Conservation (phyloP, 139 green algal genomes). For the Chlorella sp. region DNA sequence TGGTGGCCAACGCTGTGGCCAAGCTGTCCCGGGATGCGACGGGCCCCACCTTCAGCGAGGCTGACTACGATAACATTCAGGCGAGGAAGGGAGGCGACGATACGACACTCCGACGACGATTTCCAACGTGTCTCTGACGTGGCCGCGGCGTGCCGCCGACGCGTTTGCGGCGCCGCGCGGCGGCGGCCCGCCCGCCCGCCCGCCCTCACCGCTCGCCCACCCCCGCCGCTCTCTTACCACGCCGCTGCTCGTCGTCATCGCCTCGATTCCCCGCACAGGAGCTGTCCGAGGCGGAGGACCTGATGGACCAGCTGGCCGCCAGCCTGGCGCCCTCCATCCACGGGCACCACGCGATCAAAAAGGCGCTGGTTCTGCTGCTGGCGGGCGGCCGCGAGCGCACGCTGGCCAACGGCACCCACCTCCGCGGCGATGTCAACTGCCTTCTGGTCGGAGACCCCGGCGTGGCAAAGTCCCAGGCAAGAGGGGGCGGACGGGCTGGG, state of each 20-base stretch:
- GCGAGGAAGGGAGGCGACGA: too few relatives aligned
- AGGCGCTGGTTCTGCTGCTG: constrained; percentile 78
- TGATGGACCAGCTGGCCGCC: constrained; percentile 81
- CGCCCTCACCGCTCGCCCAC: neutral
- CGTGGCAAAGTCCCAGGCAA: constrained; percentile 95
- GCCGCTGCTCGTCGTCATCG: too few relatives aligned
- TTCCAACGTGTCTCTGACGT: neutral
- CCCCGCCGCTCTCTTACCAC: neutral
- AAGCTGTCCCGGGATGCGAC: constrained; percentile 53
- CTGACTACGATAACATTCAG: constrained; percentile 57
- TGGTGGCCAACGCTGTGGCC: constrained; percentile 64
- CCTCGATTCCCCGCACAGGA: constrained; percentile 6
- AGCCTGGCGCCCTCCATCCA: constrained; percentile 97
- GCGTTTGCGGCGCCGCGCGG: neutral
- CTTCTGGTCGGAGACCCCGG: constrained; percentile 92
- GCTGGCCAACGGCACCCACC: constrained; percentile 79
- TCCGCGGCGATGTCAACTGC: constrained; percentile 98
- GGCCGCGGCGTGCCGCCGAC: neutral
- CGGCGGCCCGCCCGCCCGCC: too few relatives aligned
- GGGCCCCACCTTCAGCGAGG: constrained; percentile 30
- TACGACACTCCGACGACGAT: too few relatives aligned
- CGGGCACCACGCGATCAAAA: constrained; percentile 93
- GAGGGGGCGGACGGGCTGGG: too few relatives aligned
- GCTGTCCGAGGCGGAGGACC: constrained; percentile 43
- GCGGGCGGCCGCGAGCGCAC: constrained; percentile 67